A percentile compares a stretch with the other conserved stretches of the same genome.
Evolutionary conservation across 129 eudicot species (phyloP).

Genomic region (Flaveria ramosissima): DNA sequence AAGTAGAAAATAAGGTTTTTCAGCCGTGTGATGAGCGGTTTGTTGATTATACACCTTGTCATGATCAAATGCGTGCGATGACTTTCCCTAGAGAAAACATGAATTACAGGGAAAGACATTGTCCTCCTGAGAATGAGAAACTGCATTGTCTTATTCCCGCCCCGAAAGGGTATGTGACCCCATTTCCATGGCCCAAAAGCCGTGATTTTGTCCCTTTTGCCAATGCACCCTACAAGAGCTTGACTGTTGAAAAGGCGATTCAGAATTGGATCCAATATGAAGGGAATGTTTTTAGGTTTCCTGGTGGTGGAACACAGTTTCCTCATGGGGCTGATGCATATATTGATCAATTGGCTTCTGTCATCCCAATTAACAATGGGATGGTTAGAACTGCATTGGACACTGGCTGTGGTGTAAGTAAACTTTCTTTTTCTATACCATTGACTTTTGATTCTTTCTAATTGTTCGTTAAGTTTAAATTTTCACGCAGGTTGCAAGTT

Average conservation of each 20-base stretch:
- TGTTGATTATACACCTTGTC: conserved; percentile 82
- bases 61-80: conserved; percentile 77
- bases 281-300: conserved; percentile 64
- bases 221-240: conserved; percentile 69
- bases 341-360: conserved; percentile 63
- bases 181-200: conserved; percentile 87
- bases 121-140: conserved; percentile 72
- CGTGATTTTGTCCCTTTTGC: conserved; percentile 73
- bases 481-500: conserved; percentile 47
- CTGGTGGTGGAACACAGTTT: conserved; percentile 80
- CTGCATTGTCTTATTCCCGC: conserved; percentile 82
- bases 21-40: conserved; percentile 53
- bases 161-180: conserved; percentile 69
- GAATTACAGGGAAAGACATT: conserved; percentile 86
- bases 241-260: conserved; percentile 80
- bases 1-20: conserved; percentile 26
- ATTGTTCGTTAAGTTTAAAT: neutral
- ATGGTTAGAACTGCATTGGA: conserved; percentile 68
- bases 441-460: neutral
- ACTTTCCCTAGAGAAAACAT: conserved; percentile 79
- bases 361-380: conserved; percentile 63
- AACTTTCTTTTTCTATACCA: neutral
- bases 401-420: conserved; percentile 72
- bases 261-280: conserved; percentile 78
- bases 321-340: conserved; percentile 80